Evolutionary conservation across 1,139 yeast genomes (phyloP).

Genomic region (Spencermartinsiella ligniputridi): DNA sequence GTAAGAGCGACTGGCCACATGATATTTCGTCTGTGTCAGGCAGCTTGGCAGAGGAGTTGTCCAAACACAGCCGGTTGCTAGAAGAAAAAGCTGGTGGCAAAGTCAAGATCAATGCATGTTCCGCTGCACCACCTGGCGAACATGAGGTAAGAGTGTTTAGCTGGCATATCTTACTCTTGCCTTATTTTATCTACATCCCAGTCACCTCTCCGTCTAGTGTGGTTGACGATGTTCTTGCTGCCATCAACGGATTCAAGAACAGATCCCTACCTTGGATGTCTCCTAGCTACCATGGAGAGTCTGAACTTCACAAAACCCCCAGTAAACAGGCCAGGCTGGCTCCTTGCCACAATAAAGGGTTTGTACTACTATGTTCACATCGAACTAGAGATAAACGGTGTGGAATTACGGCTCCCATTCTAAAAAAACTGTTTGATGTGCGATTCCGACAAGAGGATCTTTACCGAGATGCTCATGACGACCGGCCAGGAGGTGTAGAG

Average conservation of each 20-base stretch:
- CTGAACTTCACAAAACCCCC: slow-evolving; percentile 5
- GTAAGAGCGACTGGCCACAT: slow-evolving; percentile 78
- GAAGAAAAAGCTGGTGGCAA: slow-evolving; percentile 30
- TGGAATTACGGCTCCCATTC: slow-evolving; percentile 90
- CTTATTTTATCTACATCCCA: slow-evolving; percentile 71
- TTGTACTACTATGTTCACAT: slow-evolving; percentile 81
- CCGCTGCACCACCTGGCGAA: slow-evolving; percentile 27
- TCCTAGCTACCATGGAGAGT: not conserved
- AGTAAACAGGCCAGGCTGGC: slow-evolving; percentile 4
- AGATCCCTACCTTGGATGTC: slow-evolving; percentile 1
- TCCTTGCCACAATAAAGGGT: slow-evolving; percentile 41
- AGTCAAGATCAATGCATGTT: slow-evolving; percentile 33
- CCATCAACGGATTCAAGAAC: slow-evolving; percentile 1
- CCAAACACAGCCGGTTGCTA: not conserved
- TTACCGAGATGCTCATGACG: slow-evolving; percentile 70
- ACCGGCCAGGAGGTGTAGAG: slow-evolving; percentile 65
- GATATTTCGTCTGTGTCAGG: slow-evolving; percentile 57
- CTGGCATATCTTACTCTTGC: slow-evolving; percentile 51
- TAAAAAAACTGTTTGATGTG: slow-evolving; percentile 74
- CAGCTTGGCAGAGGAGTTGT: slow-evolving; percentile 41
- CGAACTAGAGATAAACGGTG: slow-evolving; percentile 87
- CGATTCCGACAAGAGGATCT: slow-evolving; percentile 65
- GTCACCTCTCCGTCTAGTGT: slow-evolving; percentile 48
- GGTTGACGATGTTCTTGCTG: slow-evolving; percentile 16
- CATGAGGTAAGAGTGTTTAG: slow-evolving; percentile 8